These are phyloP conservation scores for Pseudisothecium myosuroides DNA, from an alignment of 225 moss, liverwort and hornwort species.

Conservation along the genomic window DNA sequence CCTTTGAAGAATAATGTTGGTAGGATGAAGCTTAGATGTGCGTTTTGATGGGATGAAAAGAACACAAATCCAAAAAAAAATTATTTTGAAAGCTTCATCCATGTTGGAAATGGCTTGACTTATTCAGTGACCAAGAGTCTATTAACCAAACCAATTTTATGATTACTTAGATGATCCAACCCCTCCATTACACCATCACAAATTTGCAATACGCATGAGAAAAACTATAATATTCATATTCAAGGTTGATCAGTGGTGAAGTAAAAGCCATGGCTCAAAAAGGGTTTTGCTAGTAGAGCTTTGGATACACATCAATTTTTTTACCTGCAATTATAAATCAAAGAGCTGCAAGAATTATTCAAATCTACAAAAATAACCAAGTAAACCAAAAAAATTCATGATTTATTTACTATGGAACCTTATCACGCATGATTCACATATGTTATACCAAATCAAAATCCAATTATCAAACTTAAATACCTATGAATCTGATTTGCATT, in stretches of 20 bases:
- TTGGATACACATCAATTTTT: not conserved
- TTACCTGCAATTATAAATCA: not conserved
- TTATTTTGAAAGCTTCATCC: not conserved
- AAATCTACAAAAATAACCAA: not conserved
- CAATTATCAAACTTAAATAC: not conserved
- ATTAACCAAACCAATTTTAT: rapidly evolving
- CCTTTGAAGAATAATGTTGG: not conserved
- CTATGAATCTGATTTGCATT: not conserved
- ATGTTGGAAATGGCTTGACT: not conserved
- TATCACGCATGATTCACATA: not conserved
- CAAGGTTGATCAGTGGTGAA: not conserved
- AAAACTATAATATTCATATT: not conserved
- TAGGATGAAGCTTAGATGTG: not conserved
- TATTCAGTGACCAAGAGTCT: rapidly evolving
- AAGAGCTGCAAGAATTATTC: not conserved
- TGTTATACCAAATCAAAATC: not conserved
- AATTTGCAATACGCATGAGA: rapidly evolving
- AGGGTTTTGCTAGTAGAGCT: too few relatives aligned
- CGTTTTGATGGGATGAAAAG: rapidly evolving
- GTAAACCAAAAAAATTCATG: not conserved
- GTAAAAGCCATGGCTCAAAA: not conserved
- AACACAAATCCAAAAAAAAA: not conserved
- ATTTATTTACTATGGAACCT: not conserved
- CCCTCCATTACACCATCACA: not conserved
- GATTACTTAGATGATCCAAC: not conserved